A percentile compares a stretch with the other conserved stretches of the same genome.
Conservation (phyloP, 805 yeast species). For the Kazachstania africana region DNA sequence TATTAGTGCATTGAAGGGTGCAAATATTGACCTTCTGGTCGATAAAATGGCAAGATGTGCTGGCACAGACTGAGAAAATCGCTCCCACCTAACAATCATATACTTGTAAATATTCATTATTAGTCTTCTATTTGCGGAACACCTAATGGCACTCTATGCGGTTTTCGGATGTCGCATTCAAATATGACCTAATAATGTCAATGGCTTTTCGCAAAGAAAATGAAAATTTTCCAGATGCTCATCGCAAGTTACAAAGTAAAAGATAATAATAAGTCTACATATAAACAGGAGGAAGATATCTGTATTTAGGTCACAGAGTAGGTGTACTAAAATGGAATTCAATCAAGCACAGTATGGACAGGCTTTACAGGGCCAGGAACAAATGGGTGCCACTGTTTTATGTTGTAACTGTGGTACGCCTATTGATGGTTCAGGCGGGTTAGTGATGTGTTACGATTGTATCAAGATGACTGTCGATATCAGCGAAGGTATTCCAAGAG, state of each 20-base stretch:
- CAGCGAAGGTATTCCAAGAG: conserved; percentile 89
- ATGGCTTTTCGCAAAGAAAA: too few species aligned
- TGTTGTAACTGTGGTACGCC: conserved; percentile 99
- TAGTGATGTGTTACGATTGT: conserved; percentile 96
- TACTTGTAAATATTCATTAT: background rate
- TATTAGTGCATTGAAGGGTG: conserved; percentile 65
- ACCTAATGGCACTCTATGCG: too few species aligned
- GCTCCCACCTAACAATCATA: background rate
- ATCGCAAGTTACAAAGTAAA: too few species aligned
- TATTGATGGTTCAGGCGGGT: conserved; percentile 87
- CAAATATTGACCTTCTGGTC: conserved; percentile 62
- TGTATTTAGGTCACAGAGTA: too few species aligned
- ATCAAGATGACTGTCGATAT: conserved; percentile 87
- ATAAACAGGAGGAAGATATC: too few species aligned
- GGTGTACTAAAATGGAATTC: conserved; percentile 26
- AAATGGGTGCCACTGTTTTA: conserved; percentile 65
- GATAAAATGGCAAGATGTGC: conserved; percentile 53
- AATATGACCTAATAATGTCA: too few species aligned
- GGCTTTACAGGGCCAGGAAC: conserved; percentile 15
- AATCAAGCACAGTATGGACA: too few species aligned
- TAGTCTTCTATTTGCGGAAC: too few species aligned
- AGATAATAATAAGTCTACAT: too few species aligned
- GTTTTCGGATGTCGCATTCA: too few species aligned
- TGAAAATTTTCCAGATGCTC: too few species aligned
- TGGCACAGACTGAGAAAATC: too few species aligned